phyloP scores from a whole-genome alignment of 2,329 filamentous ascomycete genomes.

The Ceratocystis alfenasii region DNA sequence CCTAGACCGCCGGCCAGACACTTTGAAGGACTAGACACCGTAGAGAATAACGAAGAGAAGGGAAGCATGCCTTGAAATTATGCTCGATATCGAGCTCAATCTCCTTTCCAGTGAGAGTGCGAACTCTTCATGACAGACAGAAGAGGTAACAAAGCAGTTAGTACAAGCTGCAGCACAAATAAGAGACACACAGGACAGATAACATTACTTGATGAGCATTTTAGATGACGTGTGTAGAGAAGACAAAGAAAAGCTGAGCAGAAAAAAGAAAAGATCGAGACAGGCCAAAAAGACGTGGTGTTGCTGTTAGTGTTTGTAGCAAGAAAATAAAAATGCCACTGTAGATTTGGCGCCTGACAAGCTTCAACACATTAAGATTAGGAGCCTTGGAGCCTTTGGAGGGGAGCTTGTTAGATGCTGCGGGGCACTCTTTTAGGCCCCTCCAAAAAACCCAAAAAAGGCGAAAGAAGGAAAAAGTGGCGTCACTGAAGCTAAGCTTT shows the following conservation, averaged over 20 bases:
- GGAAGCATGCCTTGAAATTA: constrained; percentile 66
- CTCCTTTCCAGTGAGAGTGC: constrained; percentile 95
- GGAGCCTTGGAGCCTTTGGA: neutral
- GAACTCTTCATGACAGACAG: constrained; percentile 51
- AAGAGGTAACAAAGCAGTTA: neutral
- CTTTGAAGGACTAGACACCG: neutral
- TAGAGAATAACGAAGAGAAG: neutral
- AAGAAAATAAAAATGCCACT: neutral
- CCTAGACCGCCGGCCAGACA: neutral
- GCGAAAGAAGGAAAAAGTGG: constrained; percentile 1
- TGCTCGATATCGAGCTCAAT: constrained; percentile 96
- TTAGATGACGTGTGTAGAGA: constrained; percentile 17
- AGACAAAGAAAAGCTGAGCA: neutral
- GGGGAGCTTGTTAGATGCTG: constrained; percentile 1
- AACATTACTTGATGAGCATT: constrained; percentile 42
- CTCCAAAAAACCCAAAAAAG: constrained; percentile 1
- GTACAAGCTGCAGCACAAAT: neutral
- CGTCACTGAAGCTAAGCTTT: constrained; percentile 6
- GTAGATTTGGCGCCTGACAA: neutral
- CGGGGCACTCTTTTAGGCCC: constrained; percentile 1
- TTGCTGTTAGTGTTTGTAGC: no score
- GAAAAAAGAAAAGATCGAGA: neutral
- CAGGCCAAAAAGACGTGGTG: neutral
- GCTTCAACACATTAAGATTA: no score
- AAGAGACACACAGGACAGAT: neutral